Evolutionary conservation across 306 rosid genomes (phyloP), one percentile per base, ranked within the genome.

Genomic region (Lotus japonicus): DNA sequence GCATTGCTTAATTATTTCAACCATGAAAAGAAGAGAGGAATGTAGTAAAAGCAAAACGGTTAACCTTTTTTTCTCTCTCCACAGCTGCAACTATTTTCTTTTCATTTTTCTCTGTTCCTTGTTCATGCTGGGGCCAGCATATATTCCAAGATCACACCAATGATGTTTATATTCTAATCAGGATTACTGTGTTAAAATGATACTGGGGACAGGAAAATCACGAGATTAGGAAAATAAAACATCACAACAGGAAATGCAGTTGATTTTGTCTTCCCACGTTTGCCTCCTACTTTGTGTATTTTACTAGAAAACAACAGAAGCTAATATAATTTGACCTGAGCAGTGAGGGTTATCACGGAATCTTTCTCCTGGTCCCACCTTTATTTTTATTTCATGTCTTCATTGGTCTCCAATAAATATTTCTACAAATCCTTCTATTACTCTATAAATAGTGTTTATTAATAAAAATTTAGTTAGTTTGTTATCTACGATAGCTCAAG

Each of bases 181-280:
- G 41, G 38, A 73, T 77, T 73, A 77, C 77, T 57, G 51, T 73
- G 71, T 51, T 74, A n/a, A 50, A 73, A 50, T 42, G 82, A 81
- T 81, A 36, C 41, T 4, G 52, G 82, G 52, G 85, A 82, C 83
- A 82, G 28, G 38, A 41, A 77, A 71, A 83, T 91, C 88, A 60
- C 44, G 74, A 64, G 72, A 53, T 64, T 19, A 82, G 21, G 53
- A 79, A 69, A 82, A 74, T 46, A 18, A 51, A 57, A 78, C 85
- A 82, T 63, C 17, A 73, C 14, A 69, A 68, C 36, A 57, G 64
- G 11, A 62, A 81, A 45, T 10, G 56, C 58, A 64, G 72, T 69
- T 77, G 67, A 81, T 81, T 62, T 57, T 73, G 74, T 64, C 76
- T 23, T 41, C 44, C 33, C 66, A 41, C 43, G 82, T 68, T 63